phyloP scores from a whole-genome alignment of 2,329 filamentous ascomycete species.

The Chaetoscypha palmicola region DNA sequence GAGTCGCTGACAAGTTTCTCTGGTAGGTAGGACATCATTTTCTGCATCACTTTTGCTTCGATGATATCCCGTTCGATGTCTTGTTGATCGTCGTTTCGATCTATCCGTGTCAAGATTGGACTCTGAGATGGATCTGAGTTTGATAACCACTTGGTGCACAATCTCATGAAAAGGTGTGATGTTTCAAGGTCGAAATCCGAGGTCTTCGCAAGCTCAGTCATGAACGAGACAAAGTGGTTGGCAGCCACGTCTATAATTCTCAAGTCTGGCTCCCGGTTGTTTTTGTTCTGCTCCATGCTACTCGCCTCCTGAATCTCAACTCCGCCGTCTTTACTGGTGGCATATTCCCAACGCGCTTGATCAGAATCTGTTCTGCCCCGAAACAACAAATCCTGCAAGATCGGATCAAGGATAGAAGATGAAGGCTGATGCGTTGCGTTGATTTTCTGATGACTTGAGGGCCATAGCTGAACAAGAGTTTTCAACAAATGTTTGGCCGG shows the following conservation, averaged over 20 bases:
- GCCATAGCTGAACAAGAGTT: slow-evolving; percentile 51
- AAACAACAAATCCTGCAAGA: slow-evolving; percentile 51
- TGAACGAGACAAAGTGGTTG: slow-evolving; percentile 38
- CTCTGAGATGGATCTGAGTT: slow-evolving; percentile 20
- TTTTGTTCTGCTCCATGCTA: background rate
- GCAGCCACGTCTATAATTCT: slow-evolving; percentile 34
- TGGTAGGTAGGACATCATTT: slow-evolving; percentile 55
- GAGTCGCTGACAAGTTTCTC: slow-evolving; percentile 58
- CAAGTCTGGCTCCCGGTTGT: slow-evolving; percentile 10
- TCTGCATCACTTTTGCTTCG: slow-evolving; percentile 56
- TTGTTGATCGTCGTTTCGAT: slow-evolving; percentile 28
- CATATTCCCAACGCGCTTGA: slow-evolving; percentile 47
- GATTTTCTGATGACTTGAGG: slow-evolving; percentile 22
- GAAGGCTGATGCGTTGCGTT: background rate
- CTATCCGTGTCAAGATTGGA: slow-evolving; percentile 25
- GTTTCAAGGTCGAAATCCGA: slow-evolving; percentile 36
- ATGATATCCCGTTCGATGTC: slow-evolving; percentile 44
- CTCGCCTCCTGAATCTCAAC: slow-evolving; percentile 42
- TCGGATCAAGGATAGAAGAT: slow-evolving; percentile 36
- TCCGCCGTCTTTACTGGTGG: slow-evolving; percentile 36
- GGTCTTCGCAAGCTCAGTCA: slow-evolving; percentile 41
- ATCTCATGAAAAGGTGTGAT: slow-evolving; percentile 51
- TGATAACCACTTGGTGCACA: slow-evolving; percentile 52
- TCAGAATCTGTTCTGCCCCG: slow-evolving; percentile 36
- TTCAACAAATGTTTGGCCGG: slow-evolving; percentile 46